Conservation (phyloP, 2,329 filamentous ascomycete species). For the Ophiostoma sp. region DNA sequence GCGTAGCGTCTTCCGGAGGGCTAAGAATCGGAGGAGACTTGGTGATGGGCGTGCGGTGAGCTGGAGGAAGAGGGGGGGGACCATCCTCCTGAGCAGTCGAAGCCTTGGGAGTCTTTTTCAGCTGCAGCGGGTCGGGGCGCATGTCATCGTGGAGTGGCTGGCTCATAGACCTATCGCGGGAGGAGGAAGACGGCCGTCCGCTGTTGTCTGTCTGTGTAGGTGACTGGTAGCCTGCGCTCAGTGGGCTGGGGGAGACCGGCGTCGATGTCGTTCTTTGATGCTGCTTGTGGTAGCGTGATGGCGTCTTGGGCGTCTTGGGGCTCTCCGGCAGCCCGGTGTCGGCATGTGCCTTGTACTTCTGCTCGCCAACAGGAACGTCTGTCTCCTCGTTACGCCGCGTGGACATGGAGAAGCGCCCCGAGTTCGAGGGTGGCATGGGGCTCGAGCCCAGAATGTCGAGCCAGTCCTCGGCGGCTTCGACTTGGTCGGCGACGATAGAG, state of each 20-base stretch:
- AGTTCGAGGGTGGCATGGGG: constrained; percentile 36
- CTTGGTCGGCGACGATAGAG: constrained; percentile 67
- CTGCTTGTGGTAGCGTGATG: constrained; percentile 32
- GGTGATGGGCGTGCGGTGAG: constrained; percentile 44
- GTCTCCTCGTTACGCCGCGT: constrained; percentile 25
- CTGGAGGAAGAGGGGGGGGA: constrained; percentile 46
- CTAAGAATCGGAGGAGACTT: constrained; percentile 39
- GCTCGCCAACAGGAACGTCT: constrained; percentile 39
- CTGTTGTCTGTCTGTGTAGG: no score
- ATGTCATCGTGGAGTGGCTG: constrained; percentile 35
- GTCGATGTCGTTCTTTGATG: constrained; percentile 26
- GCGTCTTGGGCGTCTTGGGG: constrained; percentile 24
- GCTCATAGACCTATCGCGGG: no score
- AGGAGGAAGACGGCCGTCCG: no score
- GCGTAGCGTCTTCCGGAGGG: constrained; percentile 44
- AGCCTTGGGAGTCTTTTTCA: constrained; percentile 33
- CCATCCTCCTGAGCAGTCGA: not conserved
- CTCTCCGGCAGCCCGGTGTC: not conserved
- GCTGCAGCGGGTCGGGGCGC: constrained; percentile 36
- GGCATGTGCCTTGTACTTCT: constrained; percentile 27
- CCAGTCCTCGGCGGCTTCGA: constrained; percentile 79
- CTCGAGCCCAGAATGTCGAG: constrained; percentile 64
- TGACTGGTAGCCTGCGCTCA: no score
- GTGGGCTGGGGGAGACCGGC: constrained; percentile 5
- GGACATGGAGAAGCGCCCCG: constrained; percentile 23